Conservation (phyloP, 768 basidiomycete genomes). For the Agaricus sinodeliciosus region DNA sequence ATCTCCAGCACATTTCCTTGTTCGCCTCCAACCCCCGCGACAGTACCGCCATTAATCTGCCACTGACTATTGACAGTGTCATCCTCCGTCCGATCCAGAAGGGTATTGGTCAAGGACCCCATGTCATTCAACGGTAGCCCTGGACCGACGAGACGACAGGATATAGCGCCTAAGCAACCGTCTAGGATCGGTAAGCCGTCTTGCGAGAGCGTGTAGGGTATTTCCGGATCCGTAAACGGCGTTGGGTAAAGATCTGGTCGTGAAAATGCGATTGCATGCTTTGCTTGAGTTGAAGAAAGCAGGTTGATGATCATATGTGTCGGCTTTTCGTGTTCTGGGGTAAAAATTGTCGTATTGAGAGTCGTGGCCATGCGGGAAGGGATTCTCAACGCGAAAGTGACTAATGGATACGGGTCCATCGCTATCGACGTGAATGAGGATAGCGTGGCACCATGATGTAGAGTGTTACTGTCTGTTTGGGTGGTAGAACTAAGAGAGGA, state of each 20-base stretch:
- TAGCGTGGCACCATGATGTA: constrained; percentile 84
- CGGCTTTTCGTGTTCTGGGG: constrained; percentile 17
- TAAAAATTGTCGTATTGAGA: constrained; percentile 27
- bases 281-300: constrained; percentile 60
- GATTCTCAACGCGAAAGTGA: constrained; percentile 84
- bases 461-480: not conserved
- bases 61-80: not conserved
- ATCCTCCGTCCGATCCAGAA: not conserved
- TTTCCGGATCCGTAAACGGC: constrained; percentile 37
- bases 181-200: constrained; percentile 58
- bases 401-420: constrained; percentile 80
- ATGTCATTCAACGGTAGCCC: constrained; percentile 60
- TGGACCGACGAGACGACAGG: constrained; percentile 58
- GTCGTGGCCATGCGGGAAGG: constrained; percentile 82
- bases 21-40: not conserved
- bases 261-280: constrained; percentile 64
- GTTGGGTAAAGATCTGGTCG: constrained; percentile 59
- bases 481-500: constrained; percentile 2
- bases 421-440: constrained; percentile 92
- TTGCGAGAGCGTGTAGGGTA: constrained; percentile 32
- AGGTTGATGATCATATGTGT: constrained; percentile 73
- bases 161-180: constrained; percentile 61
- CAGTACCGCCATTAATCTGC: not conserved
- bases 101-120: constrained; percentile 23
- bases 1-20: not conserved